Evolutionary conservation across 2,329 filamentous ascomycete genomes (phyloP), one percentile per base, ranked within the genome.

Genomic region (Bipolaris victoriae): DNA sequence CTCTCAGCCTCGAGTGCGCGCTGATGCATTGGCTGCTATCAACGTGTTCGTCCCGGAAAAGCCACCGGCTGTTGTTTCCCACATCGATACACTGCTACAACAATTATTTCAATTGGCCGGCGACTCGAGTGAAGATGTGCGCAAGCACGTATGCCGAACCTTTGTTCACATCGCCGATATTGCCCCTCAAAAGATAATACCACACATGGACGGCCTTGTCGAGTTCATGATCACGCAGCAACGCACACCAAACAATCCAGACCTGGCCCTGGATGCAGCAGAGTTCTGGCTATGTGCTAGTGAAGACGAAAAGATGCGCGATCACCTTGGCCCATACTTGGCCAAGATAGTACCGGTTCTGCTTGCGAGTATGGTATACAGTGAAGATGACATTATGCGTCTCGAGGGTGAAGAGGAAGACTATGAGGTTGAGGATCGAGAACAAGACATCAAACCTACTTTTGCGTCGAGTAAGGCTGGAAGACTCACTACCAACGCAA

Each of bases 211-310:
- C 51, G 93, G 91, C 5, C 83, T 99, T 54, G 92, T 99, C 29
- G 91, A 96, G 72, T 99, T 97, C 73, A 95, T 97, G 75, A 86
- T 98, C 57, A 83, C 87, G 29, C 95, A 99, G 75, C 95, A 99
- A 76, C 87, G 89, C 75, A 89, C 88, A 62, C 78, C 80, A 22
- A 88, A 93, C 24, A 93, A 98, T 64, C 89, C 93, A 53, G 92
- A 98, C 40, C 82, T 99, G 57, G 92, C 94, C 36, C 88, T 96
- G 64, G 95, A 99, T 74, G 95, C 95, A 7, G 92, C 95, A 5
- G 95, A 99, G 76, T 99, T 99, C 73, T 99, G 96, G 92, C 86
- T 99, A 43, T 92, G 92, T 37, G 88, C 96, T 18, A 93, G 92
- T 58, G 95, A 97, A 74, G 91, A 97, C 72, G 86, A 90, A 40